These are phyloP conservation scores for Mucor mucedo DNA, from an alignment of 371 early-diverging fungal species.

Conservation along the genomic window DNA sequence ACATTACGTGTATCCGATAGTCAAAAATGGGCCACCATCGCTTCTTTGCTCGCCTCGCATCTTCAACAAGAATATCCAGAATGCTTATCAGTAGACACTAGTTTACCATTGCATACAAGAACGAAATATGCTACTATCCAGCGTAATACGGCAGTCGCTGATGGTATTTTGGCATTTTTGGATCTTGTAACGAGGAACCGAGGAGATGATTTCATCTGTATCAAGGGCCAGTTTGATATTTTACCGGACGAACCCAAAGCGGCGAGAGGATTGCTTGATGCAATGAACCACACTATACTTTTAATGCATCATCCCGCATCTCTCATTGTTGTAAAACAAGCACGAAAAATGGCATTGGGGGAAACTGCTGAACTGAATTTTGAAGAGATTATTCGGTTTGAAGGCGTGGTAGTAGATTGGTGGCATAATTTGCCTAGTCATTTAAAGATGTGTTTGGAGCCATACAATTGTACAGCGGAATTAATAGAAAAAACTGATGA, in stretches of 20 bases:
- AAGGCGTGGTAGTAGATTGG: constrained; percentile 18
- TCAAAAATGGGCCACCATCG: constrained; percentile 15
- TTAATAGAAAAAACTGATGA: constrained; percentile 10
- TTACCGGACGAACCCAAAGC: constrained; percentile 21
- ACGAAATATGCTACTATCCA: constrained; percentile 12
- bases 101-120: not conserved
- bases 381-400: constrained; percentile 19
- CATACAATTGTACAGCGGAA: constrained; percentile 17
- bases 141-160: constrained; percentile 5
- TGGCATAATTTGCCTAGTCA: constrained; percentile 25
- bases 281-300: constrained; percentile 8
- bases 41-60: not conserved
- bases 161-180: not conserved
- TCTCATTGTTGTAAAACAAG: constrained; percentile 2
- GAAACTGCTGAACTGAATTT: constrained; percentile 10
- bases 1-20: constrained; percentile 12
- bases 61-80: constrained; percentile 9
- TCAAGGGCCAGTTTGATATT: constrained; percentile 10
- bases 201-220: not conserved
- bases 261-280: not conserved
- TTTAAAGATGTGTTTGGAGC: constrained; percentile 14
- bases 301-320: constrained; percentile 4
- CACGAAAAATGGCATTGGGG: constrained; percentile 10
- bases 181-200: constrained; percentile 4
- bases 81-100: not conserved